Evolutionary conservation across 2,329 filamentous ascomycete genomes (phyloP).

Genomic region (Trematosphaeria pertusa): DNA sequence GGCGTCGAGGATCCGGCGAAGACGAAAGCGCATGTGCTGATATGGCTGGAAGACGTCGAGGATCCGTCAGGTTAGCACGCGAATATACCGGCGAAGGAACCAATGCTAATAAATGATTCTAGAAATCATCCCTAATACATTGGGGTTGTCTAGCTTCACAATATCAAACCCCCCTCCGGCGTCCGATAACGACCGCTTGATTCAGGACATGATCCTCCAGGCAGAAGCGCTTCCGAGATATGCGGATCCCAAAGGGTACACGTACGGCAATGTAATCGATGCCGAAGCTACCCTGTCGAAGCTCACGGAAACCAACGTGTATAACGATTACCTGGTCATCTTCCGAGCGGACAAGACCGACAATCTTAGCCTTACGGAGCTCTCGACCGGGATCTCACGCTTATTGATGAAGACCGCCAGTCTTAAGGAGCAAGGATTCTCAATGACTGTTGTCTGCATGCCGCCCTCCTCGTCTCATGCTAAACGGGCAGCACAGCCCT

Average conservation of each 20-base stretch:
- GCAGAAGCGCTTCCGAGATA: conserved; percentile 38
- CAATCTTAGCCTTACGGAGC: conserved; percentile 18
- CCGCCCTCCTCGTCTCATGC: conserved; percentile 32
- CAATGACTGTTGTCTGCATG: conserved; percentile 48
- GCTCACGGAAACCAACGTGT: conserved; percentile 24
- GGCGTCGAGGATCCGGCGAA: conserved; percentile 30
- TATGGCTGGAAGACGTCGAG: conserved; percentile 51
- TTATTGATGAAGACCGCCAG: conserved; percentile 17
- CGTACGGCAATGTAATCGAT: conserved; percentile 33
- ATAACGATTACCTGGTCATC: conserved; percentile 41
- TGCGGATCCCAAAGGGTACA: conserved; percentile 32
- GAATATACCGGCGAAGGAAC: background rate
- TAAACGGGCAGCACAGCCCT: conserved; percentile 44
- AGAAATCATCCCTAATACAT: conserved; percentile 34
- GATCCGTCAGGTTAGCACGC: conserved; percentile 39
- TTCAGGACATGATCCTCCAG: conserved; percentile 46
- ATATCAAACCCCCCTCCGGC: conserved; percentile 41
- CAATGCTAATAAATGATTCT: conserved; percentile 21
- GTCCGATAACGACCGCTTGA: conserved; percentile 44
- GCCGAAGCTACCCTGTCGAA: conserved; percentile 27
- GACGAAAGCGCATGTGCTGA: conserved; percentile 39
- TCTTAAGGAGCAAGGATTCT: conserved; percentile 24
- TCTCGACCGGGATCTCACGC: conserved; percentile 16
- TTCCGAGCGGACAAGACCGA: conserved; percentile 32
- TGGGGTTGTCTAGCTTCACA: conserved; percentile 33